Base-by-base conservation (phyloP, 495 filamentous ascomycete genomes). In the Venustampulla echinocandica region DNA sequence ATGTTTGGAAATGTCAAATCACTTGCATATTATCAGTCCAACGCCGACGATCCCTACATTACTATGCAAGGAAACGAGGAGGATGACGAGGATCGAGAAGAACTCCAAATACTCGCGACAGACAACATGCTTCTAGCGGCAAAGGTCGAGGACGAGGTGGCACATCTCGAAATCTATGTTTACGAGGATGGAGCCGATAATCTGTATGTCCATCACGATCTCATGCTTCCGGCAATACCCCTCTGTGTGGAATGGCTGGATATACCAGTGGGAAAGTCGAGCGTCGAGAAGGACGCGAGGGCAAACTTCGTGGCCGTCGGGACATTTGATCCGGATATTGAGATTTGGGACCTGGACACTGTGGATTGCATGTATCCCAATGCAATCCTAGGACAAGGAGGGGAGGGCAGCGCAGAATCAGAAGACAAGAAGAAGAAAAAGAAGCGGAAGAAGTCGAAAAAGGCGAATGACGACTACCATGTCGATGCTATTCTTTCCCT, bases 201-300 rank as follows among this genome's bases (percentile, higher is more conserved):
- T 64, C 80, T 99, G 28, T 99, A 97, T 63, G 90, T 97, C 9
- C 92, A 99, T 69, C 93, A 99, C 70, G 92, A 99, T 60, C 94
- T 99, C 56, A 96, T 99, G 92, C 79, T 99, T 32, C 92, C 92
- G 14, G 90, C 90, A 23, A 94, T 97, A 64, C 92, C 92, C 1
- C 77, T 99, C 11, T 90, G 86, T 60, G 72, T 95, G 27, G 92
- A 99, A 68, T 99, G 92, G 92, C 67, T 99, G 15, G 84, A 95
- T 62, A 67, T 93, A 24, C 81, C 89, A 33, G 87, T 94, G 24
- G 82, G 84, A 38, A 86, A 87, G 58, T 59, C 68, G 18, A 61
- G 62, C 15, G 73, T 76, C 50, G 67, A 68, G 13, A 77, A 76
- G 44, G 73, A 77, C 51, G 63, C 75, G 15, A 66, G 59, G 32